These are phyloP conservation scores for Lactuca sativa DNA, from an alignment of 129 eudicot genomes.

Conservation along the genomic window DNA sequence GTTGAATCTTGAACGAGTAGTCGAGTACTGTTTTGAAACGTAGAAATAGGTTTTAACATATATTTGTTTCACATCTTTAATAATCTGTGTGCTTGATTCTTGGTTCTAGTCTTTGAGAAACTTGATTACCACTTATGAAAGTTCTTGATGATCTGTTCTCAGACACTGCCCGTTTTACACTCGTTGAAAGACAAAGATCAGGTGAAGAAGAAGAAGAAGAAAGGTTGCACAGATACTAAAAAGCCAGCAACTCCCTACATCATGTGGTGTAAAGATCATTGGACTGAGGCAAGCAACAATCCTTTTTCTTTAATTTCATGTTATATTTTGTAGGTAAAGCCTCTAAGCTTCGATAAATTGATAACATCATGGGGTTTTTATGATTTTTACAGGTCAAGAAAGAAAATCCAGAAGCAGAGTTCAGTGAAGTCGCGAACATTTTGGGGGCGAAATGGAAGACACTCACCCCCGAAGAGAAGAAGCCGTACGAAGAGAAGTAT, in stretches of 20 bases:
- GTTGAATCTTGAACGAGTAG: not conserved
- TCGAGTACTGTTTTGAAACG: not conserved
- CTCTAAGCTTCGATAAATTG: not conserved
- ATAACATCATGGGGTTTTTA: not conserved
- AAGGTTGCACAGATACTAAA: slow-evolving; percentile 42
- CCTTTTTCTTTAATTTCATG: not conserved
- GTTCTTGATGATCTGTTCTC: slow-evolving; percentile 12
- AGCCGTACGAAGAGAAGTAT: slow-evolving; percentile 88
- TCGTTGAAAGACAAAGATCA: slow-evolving; percentile 63
- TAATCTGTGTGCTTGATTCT: not conserved
- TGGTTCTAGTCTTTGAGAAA: not conserved
- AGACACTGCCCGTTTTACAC: slow-evolving; percentile 64
- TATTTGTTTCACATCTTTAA: not conserved
- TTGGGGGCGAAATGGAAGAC: slow-evolving; percentile 88
- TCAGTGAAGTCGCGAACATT: slow-evolving; percentile 65
- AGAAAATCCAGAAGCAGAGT: slow-evolving; percentile 77
- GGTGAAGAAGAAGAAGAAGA: slow-evolving; percentile 73
- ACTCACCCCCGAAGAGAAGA: slow-evolving; percentile 80
- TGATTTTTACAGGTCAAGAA: slow-evolving; percentile 62
- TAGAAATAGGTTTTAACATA: not conserved
- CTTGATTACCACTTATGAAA: not conserved
- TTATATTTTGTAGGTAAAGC: no score
- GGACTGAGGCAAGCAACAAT: slow-evolving; percentile 65
- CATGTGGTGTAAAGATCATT: slow-evolving; percentile 86
- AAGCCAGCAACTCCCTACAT: slow-evolving; percentile 83